A percentile compares a stretch with the other conserved stretches of the same genome.
Conservation (phyloP, 2,329 filamentous ascomycete species). For the Leptographium procerum region DNA sequence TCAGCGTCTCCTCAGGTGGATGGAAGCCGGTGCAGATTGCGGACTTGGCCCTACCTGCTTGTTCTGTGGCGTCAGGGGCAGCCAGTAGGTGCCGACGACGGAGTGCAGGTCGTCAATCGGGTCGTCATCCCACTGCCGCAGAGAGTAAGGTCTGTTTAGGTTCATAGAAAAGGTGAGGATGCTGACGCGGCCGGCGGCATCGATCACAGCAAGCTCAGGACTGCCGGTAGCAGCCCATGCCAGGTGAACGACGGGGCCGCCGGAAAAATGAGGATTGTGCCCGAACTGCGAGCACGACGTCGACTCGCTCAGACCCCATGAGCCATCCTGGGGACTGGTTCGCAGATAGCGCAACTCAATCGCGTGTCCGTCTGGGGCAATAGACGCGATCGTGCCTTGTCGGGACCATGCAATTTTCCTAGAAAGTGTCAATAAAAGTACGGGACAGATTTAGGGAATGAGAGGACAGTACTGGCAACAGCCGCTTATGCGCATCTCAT, state of each 20-base stretch:
- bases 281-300: constrained; percentile 50
- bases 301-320: constrained; percentile 68
- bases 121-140: constrained; percentile 54
- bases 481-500: constrained; percentile 63
- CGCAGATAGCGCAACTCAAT: constrained; percentile 65
- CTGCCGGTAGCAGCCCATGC: constrained; percentile 65
- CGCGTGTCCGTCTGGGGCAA: constrained; percentile 58
- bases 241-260: constrained; percentile 64
- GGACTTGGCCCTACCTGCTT: constrained; percentile 23
- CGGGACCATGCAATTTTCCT: constrained; percentile 84
- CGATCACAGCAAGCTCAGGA: constrained; percentile 73
- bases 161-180: constrained; percentile 61
- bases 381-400: constrained; percentile 71
- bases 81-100: constrained; percentile 79
- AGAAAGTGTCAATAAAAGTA: constrained; percentile 10
- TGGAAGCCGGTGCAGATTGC: neutral
- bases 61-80: constrained; percentile 45
- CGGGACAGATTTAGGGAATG: too few relatives aligned
- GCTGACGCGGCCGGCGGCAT: constrained; percentile 65
- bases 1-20: neutral
- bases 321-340: constrained; percentile 55
- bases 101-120: constrained; percentile 62
- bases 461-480: constrained; percentile 68
- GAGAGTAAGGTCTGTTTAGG: constrained; percentile 58
- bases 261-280: constrained; percentile 39